Percentiles rank a stretch among this genome's conserved stretches.
phyloP scores from a whole-genome alignment of 208 protist species.

The Leishmania aethiopica region DNA sequence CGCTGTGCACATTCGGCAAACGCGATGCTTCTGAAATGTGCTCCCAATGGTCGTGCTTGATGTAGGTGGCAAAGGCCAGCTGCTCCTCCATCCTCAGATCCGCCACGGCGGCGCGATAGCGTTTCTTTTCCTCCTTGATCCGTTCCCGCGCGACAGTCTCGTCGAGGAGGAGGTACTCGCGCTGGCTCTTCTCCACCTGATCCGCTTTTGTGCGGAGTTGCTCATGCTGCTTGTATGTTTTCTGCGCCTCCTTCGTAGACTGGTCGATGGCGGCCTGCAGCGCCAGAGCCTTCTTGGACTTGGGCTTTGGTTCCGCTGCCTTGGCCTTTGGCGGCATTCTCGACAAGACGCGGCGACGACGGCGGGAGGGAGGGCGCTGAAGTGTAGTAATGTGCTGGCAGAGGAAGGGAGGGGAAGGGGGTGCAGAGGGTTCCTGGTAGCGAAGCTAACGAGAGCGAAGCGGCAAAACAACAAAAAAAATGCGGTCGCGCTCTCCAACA shows the following conservation, averaged over 20 bases:
- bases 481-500: no score
- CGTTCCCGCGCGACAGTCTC: constrained; percentile 62
- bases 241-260: constrained; percentile 58
- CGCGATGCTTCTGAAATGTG: constrained; percentile 65
- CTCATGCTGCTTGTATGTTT: constrained; percentile 88
- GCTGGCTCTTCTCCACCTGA: constrained; percentile 51
- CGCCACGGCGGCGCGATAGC: constrained; percentile 41
- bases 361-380: background rate
- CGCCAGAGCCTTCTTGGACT: constrained; percentile 57
- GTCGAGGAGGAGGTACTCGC: constrained; percentile 55
- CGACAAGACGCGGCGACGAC: background rate
- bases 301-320: constrained; percentile 45
- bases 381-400: background rate
- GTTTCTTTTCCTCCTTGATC: constrained; percentile 50
- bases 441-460: background rate
- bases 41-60: constrained; percentile 81
- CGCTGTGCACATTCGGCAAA: constrained; percentile 76
- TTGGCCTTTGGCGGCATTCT: constrained; percentile 50
- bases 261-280: constrained; percentile 60
- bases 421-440: background rate
- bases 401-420: no score
- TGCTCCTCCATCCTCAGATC: constrained; percentile 50
- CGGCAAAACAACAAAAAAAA: no score
- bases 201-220: constrained; percentile 56
- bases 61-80: constrained; percentile 74